Evolutionary conservation across 768 basidiomycete species (phyloP).

Genomic region (Hortiboletus flavorubellus): DNA sequence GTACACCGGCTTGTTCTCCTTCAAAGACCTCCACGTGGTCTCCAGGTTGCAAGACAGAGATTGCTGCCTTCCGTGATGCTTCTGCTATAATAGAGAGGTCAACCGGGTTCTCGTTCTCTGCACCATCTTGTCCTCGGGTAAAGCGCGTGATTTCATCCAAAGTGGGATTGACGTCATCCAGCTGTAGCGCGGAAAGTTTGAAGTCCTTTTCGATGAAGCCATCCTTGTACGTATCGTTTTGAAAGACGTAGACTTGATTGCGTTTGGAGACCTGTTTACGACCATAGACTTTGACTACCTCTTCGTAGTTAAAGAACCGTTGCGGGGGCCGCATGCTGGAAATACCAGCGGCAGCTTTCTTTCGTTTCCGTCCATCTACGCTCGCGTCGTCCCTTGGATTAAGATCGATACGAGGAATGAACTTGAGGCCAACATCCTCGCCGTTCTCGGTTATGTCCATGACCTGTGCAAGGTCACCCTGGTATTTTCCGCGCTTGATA

Average conservation of each 20-base stretch:
- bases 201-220: slow-evolving; percentile 98
- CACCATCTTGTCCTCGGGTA: slow-evolving; percentile 69
- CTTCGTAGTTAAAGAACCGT: slow-evolving; percentile 91
- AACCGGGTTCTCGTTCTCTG: slow-evolving; percentile 63
- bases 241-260: slow-evolving; percentile 78
- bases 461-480: slow-evolving; percentile 93
- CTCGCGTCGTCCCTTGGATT: slow-evolving; percentile 80
- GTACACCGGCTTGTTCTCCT: slow-evolving; percentile 91
- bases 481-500: slow-evolving; percentile 88
- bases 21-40: slow-evolving; percentile 98
- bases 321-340: slow-evolving; percentile 82
- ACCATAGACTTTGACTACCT: slow-evolving; percentile 83
- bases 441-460: slow-evolving; percentile 91
- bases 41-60: slow-evolving; percentile 92
- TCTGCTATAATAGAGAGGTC: slow-evolving; percentile 92
- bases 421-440: slow-evolving; percentile 89
- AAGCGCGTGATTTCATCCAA: slow-evolving; percentile 96
- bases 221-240: slow-evolving; percentile 89
- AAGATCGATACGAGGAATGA: slow-evolving; percentile 96
- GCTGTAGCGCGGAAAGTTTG: slow-evolving; percentile 68
- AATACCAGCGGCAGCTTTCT: slow-evolving; percentile 51
- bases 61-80: slow-evolving; percentile 87
- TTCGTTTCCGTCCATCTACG: slow-evolving; percentile 72
- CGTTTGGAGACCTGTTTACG: slow-evolving; percentile 72
- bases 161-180: slow-evolving; percentile 92